These are phyloP conservation scores for Orbilia oligospora DNA, from an alignment of 2,329 filamentous ascomycete genomes.

Conservation along the genomic window DNA sequence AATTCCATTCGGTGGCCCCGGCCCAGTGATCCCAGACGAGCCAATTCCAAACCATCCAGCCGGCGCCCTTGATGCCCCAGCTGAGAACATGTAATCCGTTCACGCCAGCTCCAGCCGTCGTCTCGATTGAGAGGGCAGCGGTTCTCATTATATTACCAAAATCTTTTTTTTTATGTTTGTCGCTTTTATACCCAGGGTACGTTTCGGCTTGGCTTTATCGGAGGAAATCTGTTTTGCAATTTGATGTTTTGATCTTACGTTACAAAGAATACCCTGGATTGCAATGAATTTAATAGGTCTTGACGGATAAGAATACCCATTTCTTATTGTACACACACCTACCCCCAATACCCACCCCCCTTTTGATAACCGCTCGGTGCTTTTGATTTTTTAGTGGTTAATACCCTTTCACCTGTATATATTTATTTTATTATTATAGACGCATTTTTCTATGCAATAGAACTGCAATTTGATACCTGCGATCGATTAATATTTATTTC, in stretches of 20 bases:
- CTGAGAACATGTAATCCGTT: not conserved
- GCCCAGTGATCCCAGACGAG: slow-evolving; percentile 25
- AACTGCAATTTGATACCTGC: not conserved
- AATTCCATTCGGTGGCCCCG: not conserved
- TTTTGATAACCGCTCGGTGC: not conserved
- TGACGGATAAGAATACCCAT: not conserved
- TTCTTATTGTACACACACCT: not conserved
- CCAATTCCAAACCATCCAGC: not conserved
- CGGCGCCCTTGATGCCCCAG: not conserved
- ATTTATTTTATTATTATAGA: not conserved
- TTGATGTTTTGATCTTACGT: not conserved
- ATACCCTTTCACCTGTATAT: slow-evolving; percentile 2
- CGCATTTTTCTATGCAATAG: slow-evolving; percentile 5
- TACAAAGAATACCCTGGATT: slow-evolving; percentile 20
- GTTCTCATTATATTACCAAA: not conserved
- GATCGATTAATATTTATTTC: too few relatives aligned
- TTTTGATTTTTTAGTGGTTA: not conserved
- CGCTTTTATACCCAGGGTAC: not conserved
- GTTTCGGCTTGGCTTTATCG: not conserved
- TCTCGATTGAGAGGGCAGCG: not conserved
- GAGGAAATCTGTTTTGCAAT: slow-evolving; percentile 11
- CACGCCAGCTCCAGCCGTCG: too few relatives aligned
- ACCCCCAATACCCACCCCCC: slow-evolving; percentile 12
- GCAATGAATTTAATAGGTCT: not conserved
- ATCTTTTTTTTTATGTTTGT: not conserved